Evolutionary conservation across 495 filamentous ascomycete genomes (phyloP).

Genomic region (Penicillium pancosmium): DNA sequence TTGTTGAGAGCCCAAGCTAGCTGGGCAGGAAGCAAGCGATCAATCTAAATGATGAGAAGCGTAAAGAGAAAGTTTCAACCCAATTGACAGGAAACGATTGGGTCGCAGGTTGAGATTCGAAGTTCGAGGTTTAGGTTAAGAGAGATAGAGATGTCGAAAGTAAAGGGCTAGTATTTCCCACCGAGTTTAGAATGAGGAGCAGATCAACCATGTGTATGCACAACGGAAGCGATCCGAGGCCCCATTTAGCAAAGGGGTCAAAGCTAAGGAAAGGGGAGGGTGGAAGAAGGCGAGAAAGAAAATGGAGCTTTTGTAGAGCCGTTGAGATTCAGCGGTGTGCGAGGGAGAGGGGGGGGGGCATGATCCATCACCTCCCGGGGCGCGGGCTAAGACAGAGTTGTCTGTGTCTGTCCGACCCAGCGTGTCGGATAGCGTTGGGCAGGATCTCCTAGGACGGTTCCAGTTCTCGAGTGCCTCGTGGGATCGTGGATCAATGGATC

Average conservation of each 20-base stretch:
- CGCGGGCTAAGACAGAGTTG: conserved; percentile 18
- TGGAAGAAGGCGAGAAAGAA: conserved; percentile 4
- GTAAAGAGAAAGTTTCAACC: not conserved
- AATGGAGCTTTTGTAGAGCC: conserved; percentile 19
- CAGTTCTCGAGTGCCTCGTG: conserved; percentile 4
- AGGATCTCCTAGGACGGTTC: conserved; percentile 16
- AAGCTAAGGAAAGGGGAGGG: conserved; percentile 6
- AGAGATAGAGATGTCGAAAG: not conserved
- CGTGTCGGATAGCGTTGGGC: conserved; percentile 30
- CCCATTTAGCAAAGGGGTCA: conserved; percentile 10
- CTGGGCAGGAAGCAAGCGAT: too few species aligned
- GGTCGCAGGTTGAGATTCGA: not conserved
- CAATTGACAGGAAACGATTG: conserved; percentile 6
- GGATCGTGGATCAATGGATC: conserved; percentile 3
- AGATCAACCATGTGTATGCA: conserved; percentile 22
- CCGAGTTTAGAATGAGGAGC: not conserved
- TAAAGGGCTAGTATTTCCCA: not conserved
- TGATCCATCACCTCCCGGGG: conserved; percentile 28
- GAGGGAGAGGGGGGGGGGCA: conserved; percentile 10
- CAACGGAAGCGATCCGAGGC: conserved; percentile 23
- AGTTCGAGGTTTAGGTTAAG: conserved; percentile 1
- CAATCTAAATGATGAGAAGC: not conserved
- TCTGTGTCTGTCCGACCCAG: conserved; percentile 28
- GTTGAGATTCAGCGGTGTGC: conserved; percentile 34
- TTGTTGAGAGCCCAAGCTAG: not conserved